Conservation (phyloP, 345 rosid species). For the Aquilaria sinensis region DNA sequence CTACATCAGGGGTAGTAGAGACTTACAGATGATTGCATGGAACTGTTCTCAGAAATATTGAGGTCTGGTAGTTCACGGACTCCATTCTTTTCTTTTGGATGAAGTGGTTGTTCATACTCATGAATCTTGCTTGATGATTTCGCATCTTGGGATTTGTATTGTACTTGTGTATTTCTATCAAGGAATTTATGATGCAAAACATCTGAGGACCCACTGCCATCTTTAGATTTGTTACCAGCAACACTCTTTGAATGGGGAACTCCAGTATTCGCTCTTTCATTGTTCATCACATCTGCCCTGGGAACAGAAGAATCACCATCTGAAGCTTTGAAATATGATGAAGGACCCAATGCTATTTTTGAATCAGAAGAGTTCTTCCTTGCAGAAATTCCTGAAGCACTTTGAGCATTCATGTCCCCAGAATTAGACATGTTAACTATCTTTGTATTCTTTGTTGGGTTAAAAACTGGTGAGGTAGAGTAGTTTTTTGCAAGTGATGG, state of each 20-base stretch:
- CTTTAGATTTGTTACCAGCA: slow-evolving; percentile 44
- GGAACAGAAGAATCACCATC: slow-evolving; percentile 38
- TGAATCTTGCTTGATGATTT: slow-evolving; percentile 25
- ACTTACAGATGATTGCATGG: slow-evolving; percentile 47
- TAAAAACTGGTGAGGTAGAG: slow-evolving; percentile 30
- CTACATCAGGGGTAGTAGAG: too few species aligned
- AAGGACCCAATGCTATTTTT: slow-evolving; percentile 32
- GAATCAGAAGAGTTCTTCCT: slow-evolving; percentile 52
- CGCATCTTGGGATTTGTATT: slow-evolving; percentile 42
- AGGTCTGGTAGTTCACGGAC: slow-evolving; percentile 40
- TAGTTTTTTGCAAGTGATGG: slow-evolving; percentile 24
- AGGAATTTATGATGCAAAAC: slow-evolving; percentile 38
- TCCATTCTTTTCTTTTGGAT: slow-evolving; percentile 49
- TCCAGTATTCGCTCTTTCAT: slow-evolving; percentile 47
- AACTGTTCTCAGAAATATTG: slow-evolving; percentile 50
- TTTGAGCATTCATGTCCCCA: slow-evolving; percentile 32
- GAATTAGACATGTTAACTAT: slow-evolving; percentile 13
- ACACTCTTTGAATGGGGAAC: slow-evolving; percentile 32
- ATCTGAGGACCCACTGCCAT: slow-evolving; percentile 36
- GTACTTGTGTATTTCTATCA: slow-evolving; percentile 41
- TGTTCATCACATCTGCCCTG: slow-evolving; percentile 32
- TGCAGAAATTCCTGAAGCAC: slow-evolving; percentile 33
- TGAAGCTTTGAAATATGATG: slow-evolving; percentile 32
- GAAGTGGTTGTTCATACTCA: slow-evolving; percentile 36
- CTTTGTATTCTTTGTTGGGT: slow-evolving; percentile 6